phyloP scores from a whole-genome alignment of 225 moss, liverwort and hornwort genomes.

The Bryoerythrophyllum caledonicum region DNA sequence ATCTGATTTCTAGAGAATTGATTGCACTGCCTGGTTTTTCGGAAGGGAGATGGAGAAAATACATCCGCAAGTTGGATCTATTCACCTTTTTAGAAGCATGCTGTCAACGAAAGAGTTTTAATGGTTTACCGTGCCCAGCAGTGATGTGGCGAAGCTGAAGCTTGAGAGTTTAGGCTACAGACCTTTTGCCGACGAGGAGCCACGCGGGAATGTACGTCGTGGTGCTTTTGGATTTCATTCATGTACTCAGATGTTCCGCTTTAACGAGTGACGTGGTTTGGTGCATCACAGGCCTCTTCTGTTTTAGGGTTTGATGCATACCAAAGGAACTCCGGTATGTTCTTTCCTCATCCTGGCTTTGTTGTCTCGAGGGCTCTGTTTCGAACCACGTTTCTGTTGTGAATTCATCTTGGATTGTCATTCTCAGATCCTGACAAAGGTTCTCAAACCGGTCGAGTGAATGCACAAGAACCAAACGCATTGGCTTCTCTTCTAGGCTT shows the following conservation, averaged over 20 bases:
- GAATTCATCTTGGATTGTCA: not conserved
- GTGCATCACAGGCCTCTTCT: slow-evolving; percentile 48
- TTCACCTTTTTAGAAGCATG: not conserved
- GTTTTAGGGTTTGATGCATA: slow-evolving; percentile 55
- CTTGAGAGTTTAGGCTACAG: slow-evolving; percentile 54
- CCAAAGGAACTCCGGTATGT: slow-evolving; percentile 36
- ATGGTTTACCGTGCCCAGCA: slow-evolving; percentile 13
- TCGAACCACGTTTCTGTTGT: slow-evolving; percentile 12
- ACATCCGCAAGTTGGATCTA: not conserved
- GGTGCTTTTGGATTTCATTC: not conserved
- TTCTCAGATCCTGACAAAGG: no score
- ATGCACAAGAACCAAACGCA: slow-evolving; percentile 23
- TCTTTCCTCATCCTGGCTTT: slow-evolving; percentile 1
- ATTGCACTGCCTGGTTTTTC: no score
- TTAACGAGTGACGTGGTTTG: slow-evolving; percentile 10
- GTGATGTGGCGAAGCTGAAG: slow-evolving; percentile 43
- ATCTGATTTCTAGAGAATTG: no score
- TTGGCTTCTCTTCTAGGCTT: slow-evolving; percentile 47
- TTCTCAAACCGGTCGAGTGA: slow-evolving; percentile 26
- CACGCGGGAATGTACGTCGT: slow-evolving; percentile 38
- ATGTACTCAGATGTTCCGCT: not conserved
- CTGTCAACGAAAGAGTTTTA: not conserved
- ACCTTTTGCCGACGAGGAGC: slow-evolving; percentile 21
- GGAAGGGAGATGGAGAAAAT: no score
- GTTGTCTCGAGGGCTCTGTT: not conserved